phyloP scores from a whole-genome alignment of 805 yeast genomes.

The Metahyphopichia silvanorum region DNA sequence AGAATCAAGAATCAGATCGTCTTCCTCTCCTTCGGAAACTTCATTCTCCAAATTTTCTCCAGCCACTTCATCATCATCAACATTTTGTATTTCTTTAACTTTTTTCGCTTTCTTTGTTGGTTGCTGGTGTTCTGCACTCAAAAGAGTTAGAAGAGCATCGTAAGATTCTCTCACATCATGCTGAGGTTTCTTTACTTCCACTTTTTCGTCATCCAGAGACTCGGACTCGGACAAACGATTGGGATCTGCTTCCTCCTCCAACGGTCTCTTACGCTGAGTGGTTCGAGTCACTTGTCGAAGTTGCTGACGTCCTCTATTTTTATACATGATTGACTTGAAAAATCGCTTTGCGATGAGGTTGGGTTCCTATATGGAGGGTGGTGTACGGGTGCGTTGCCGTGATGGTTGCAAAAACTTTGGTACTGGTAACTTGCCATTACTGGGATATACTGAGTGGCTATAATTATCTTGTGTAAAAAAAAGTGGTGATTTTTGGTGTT shows the following conservation, averaged over 20 bases:
- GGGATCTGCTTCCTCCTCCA: conserved; percentile 5
- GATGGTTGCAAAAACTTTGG: too few species aligned
- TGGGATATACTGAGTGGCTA: too few species aligned
- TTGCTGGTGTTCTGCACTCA: conserved; percentile 46
- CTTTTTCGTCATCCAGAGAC: conserved; percentile 12
- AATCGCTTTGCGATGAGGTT: too few species aligned
- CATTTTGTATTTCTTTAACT: conserved; percentile 11
- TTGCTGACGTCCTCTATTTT: conserved; percentile 69
- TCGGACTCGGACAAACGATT: conserved; percentile 1
- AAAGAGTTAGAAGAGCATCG: conserved; percentile 62
- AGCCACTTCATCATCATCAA: conserved; percentile 30
- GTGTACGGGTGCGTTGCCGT: too few species aligned
- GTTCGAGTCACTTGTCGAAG: conserved; percentile 59
- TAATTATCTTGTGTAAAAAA: too few species aligned
- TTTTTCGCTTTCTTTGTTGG: conserved; percentile 6
- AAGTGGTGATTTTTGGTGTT: too few species aligned
- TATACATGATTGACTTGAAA: too few species aligned
- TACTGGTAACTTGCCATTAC: too few species aligned
- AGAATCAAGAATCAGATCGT: conserved; percentile 18
- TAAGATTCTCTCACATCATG: conserved; percentile 47
- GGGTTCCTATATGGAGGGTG: too few species aligned
- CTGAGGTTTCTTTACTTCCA: conserved; percentile 14
- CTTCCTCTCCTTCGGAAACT: conserved; percentile 20
- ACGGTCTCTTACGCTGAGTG: conserved; percentile 30
- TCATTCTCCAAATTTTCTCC: conserved; percentile 26